Evolutionary conservation across 1,284 basidiomycete species (phyloP), one percentile per base, ranked within the genome.

Genomic region (Blastosporella zonata): DNA sequence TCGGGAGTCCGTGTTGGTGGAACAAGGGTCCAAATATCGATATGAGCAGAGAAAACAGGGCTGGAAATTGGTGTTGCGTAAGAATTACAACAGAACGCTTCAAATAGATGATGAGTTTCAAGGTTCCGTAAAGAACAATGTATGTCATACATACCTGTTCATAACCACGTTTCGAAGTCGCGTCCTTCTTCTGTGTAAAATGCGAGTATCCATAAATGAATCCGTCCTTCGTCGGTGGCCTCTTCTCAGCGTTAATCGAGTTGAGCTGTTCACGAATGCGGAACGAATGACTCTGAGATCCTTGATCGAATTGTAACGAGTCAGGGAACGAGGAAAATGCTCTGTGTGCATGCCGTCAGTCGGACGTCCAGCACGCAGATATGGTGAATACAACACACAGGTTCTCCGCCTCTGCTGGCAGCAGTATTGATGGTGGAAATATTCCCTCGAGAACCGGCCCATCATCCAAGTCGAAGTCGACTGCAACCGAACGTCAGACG

Each of bases 291-390:
- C 73, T 74, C 60, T 85, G 79, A 1, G 80, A 79, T 7, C 88
- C 81, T 67, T 92, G 75, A 42, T 88, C 83, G 51, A 90, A 90
- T 46, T 90, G 82, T 0, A 84, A 71, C 0, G 92, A 94, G 61
- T 97, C 95, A 0, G 96, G 96, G 61, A 99, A 94, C 0, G 93
- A 85, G 0, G 91, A 93, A 69, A 98, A 98, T 4, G 94, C 93
- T 48, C 93, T 94, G 50, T 28, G 46, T n/a, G 64, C 18, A 47
- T 22, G 28, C 29, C 40, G 29, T 42, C 9, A 28, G 18, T 36
- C 25, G 6, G 40, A n/a, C 13, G n/a, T 10, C n/a, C 13, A 38
- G 15, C 15, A 50, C 33, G 29, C n/a, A n/a, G n/a, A n/a, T n/a
- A 25, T n/a, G 43, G 40, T 42, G 4, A 39, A 43, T 33, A 23